Percentiles rank a stretch among this genome's conserved stretches.
These are phyloP conservation scores for Thalia dealbata DNA, from an alignment of 176 grass and related monocot genomes.

Conservation along the genomic window DNA sequence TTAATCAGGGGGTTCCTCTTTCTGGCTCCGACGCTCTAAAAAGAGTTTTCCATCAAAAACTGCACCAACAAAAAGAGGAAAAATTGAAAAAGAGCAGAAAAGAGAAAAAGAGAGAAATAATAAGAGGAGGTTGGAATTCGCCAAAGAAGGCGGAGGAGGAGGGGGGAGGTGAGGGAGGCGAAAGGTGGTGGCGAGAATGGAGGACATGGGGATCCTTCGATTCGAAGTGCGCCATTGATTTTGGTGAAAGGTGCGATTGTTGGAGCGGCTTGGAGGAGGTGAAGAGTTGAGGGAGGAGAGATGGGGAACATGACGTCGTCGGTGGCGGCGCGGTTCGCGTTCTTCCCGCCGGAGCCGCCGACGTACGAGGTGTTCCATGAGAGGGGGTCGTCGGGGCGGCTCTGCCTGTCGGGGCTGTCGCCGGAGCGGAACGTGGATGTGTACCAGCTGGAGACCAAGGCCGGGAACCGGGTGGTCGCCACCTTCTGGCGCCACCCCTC, in stretches of 20 bases:
- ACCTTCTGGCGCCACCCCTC: slow-evolving; percentile 80
- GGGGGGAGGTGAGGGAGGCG: background rate
- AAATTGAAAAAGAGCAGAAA: background rate
- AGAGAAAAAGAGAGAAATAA: background rate
- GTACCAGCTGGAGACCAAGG: slow-evolving; percentile 48
- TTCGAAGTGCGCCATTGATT: background rate
- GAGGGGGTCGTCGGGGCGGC: slow-evolving; percentile 4
- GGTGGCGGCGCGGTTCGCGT: slow-evolving; percentile 87
- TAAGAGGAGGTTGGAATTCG: too few species aligned
- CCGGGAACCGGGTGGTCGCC: slow-evolving; percentile 55
- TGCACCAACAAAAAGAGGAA: background rate
- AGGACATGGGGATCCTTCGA: background rate
- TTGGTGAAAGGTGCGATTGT: background rate
- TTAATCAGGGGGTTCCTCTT: too few species aligned
- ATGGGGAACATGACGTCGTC: slow-evolving; percentile 98
- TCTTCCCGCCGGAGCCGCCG: slow-evolving; percentile 92
- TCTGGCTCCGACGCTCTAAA: too few species aligned
- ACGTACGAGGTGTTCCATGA: slow-evolving; percentile 60
- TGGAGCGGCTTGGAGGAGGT: too few species aligned
- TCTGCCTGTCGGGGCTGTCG: slow-evolving; percentile 43
- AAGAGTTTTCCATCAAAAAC: background rate
- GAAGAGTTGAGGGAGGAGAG: background rate
- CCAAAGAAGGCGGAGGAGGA: background rate
- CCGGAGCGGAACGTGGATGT: slow-evolving; percentile 47
- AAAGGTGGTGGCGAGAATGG: background rate